Evolutionary conservation across 1,139 yeast species (phyloP), one percentile per base, ranked within the genome.

Genomic region (Fermentozyma sake): DNA sequence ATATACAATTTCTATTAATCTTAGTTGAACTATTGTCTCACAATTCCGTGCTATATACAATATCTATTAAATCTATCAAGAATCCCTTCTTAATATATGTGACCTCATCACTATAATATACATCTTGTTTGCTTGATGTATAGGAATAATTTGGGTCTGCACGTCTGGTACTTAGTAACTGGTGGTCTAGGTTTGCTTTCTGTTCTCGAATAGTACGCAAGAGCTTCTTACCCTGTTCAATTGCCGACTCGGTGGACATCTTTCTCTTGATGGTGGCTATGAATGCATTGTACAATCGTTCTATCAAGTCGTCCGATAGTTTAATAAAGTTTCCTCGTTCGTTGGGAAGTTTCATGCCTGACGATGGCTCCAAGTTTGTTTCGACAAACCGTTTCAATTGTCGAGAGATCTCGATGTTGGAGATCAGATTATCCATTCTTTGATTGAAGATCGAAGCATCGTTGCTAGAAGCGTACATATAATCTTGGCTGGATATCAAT

Each of bases 81-180:
- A 42, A 50, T 2, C 42, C 46, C 26, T 46, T 48, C 31, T 52
- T 54, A 30, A 55, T 33, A 30, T 48, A 50, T 18, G 39, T 46
- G 4, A 42, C 28, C 32, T 55, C 52, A 25, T 55, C 59, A 20
- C 38, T 42, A 12, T 38, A 30, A 28, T 33, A 44, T 14, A 44
- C 30, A 20, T 41, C 44, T 16, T 37, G 38, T 26, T 32, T 32
- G 19, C 23, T 27, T 14, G 37, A 27, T 10, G 21, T 27, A 18
- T 29, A 21, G n/a, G 29, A 22, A 18, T 29, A 25, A 22, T 19
- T 28, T 11, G 22, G 12, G n/a, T 18, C 22, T 8, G 14, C 20
- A 4, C 23, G 29, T 21, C 42, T 32, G n/a, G 28, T 27, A 4
- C 18, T 28, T 7, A 28, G 28, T 9, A 39, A 31, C 14, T 35